Evolutionary conservation across 2,329 filamentous ascomycete genomes (phyloP).

Genomic region (Hymenoscyphus scutula): DNA sequence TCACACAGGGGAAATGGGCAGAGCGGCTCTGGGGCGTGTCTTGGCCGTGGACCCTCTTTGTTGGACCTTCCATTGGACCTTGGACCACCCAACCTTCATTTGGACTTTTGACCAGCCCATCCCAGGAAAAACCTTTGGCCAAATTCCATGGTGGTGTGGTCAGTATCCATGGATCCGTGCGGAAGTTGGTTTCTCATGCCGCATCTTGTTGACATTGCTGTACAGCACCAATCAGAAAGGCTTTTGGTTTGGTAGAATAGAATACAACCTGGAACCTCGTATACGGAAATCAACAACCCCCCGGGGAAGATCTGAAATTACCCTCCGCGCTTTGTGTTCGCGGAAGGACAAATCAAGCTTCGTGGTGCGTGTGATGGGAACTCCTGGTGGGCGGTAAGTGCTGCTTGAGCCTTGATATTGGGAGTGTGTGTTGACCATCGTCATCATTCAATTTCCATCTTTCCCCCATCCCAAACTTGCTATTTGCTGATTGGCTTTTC

Average conservation of each 20-base stretch:
- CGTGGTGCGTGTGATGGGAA: background rate
- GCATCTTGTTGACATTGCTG: background rate
- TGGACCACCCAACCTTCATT: too few species aligned
- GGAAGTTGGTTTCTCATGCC: slow-evolving; percentile 2
- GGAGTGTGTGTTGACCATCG: background rate
- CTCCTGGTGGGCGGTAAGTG: background rate
- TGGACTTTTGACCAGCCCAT: too few species aligned
- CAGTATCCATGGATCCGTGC: slow-evolving; percentile 2
- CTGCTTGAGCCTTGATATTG: background rate
- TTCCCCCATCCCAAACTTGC: background rate
- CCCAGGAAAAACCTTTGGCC: background rate
- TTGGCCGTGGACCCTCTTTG: background rate
- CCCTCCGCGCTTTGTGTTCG: background rate
- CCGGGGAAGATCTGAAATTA: slow-evolving; percentile 1
- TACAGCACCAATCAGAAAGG: background rate
- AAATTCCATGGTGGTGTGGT: background rate
- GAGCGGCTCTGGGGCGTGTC: background rate
- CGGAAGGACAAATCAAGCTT: slow-evolving; percentile 2
- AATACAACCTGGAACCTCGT: background rate
- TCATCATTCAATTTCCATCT: background rate
- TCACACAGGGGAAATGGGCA: background rate
- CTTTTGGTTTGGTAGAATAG: too few species aligned
- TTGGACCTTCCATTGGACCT: too few species aligned
- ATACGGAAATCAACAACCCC: background rate
- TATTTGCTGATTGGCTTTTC: background rate